Conservation (phyloP, 192 early-diverging fungal genomes). For the Coemansia sp. region DNA sequence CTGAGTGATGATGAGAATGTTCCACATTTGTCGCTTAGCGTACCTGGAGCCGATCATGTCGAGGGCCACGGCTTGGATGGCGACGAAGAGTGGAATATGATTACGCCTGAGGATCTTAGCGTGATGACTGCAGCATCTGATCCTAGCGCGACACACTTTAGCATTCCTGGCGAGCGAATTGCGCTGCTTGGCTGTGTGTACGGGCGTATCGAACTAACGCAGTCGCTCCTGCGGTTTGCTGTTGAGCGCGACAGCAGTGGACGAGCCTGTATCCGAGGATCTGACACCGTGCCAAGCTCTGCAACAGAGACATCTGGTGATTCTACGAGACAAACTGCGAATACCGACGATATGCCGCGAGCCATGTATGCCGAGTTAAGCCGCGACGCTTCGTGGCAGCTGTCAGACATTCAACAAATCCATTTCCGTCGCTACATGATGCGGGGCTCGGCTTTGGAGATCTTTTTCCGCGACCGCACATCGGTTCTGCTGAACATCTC, state of each 20-base stretch:
- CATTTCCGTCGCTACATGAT: conserved; percentile 48
- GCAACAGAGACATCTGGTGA: not conserved
- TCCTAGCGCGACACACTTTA: conserved; percentile 19
- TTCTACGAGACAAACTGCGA: not conserved
- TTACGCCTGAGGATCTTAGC: conserved; percentile 37
- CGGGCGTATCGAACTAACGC: conserved; percentile 37
- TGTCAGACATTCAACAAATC: conserved; percentile 33
- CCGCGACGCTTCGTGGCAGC: conserved; percentile 34
- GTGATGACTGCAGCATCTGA: conserved; percentile 21
- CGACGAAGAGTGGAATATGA: conserved; percentile 32
- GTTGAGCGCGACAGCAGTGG: conserved; percentile 26
- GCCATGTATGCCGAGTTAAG: conserved; percentile 33
- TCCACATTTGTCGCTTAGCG: conserved; percentile 36
- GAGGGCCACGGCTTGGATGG: conserved; percentile 1
- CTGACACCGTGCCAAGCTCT: conserved; percentile 2
- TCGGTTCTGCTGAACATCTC: conserved; percentile 39
- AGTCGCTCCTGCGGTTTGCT: conserved; percentile 26
- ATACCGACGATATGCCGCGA: conserved; percentile 4
- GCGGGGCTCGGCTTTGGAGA: conserved; percentile 43
- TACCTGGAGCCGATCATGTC: conserved; percentile 7
- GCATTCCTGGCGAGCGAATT: conserved; percentile 27
- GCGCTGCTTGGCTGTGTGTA: conserved; percentile 30
- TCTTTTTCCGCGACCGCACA: conserved; percentile 45
- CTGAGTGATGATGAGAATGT: conserved; percentile 20
- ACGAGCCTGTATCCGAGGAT: conserved; percentile 6